A percentile compares a stretch with the other conserved stretches of the same genome.
phyloP scores from a whole-genome alignment of 2,329 filamentous ascomycete species.

The Ophiostoma populinum region DNA sequence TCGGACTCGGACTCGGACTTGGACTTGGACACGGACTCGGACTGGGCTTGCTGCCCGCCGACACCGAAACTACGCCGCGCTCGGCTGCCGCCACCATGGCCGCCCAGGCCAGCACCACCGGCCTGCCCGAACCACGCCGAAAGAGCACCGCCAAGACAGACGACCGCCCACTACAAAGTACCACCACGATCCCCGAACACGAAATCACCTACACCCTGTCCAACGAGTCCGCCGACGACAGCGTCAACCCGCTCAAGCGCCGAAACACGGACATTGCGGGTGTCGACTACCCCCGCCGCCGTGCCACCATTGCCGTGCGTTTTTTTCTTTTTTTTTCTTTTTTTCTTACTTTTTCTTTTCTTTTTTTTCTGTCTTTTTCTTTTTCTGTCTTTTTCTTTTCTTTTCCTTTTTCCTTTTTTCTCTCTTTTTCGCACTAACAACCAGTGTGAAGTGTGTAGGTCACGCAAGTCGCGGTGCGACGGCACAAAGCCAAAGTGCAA shows the following conservation, averaged over 20 bases:
- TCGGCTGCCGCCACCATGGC: conserved; percentile 11
- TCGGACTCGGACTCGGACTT: no score
- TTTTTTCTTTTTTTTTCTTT: not conserved
- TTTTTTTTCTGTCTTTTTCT: no score
- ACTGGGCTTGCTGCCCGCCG: no score
- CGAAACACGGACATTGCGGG: conserved; percentile 39
- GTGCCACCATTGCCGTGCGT: conserved; percentile 49
- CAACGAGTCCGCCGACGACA: conserved; percentile 28
- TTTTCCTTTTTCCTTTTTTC: conserved; percentile 34
- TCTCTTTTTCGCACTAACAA: not conserved
- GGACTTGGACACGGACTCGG: no score
- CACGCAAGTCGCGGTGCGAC: conserved; percentile 64
- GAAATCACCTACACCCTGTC: not conserved
- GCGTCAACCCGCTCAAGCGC: conserved; percentile 40
- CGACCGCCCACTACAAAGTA: no score
- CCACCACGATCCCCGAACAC: no score
- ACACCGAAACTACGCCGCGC: no score
- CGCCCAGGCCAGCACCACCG: not conserved
- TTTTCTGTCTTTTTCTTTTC: conserved; percentile 11
- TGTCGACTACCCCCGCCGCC: conserved; percentile 44
- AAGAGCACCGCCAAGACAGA: no score
- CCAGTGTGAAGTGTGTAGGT: conserved; percentile 67
- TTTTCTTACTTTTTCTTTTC: conserved; percentile 6
- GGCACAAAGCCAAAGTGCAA: conserved; percentile 70
- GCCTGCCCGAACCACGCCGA: no score